Percentiles rank a stretch among this genome's conserved stretches.
These are phyloP conservation scores for Talaromyces sp. DNA, from an alignment of 2,329 filamentous ascomycete species.

Conservation along the genomic window DNA sequence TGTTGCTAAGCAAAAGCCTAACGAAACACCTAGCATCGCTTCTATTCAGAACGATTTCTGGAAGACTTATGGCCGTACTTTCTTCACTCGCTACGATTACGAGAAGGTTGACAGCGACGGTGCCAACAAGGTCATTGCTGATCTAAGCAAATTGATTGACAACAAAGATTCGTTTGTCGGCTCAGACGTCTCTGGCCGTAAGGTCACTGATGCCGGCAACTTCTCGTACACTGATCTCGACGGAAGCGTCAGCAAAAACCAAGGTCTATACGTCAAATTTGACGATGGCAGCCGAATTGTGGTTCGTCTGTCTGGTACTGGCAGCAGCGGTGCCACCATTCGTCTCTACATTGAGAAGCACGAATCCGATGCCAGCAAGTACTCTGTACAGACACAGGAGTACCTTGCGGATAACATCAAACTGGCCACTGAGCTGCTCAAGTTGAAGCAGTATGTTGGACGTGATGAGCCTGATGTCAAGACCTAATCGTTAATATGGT, in stretches of 20 bases:
- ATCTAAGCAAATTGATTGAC: conserved; percentile 74
- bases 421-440: conserved; percentile 78
- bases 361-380: conserved; percentile 70
- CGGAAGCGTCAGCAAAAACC: conserved; percentile 90
- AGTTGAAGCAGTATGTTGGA: conserved; percentile 90
- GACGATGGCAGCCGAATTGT: conserved; percentile 93
- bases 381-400: conserved; percentile 68
- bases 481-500: conserved; percentile 59
- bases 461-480: conserved; percentile 93
- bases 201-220: conserved; percentile 85
- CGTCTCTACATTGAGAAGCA: conserved; percentile 97
- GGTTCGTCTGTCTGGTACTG: conserved; percentile 89
- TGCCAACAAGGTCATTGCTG: conserved; percentile 82
- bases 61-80: conserved; percentile 91
- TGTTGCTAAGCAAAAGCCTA: conserved; percentile 76
- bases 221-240: conserved; percentile 99
- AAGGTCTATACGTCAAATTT: conserved; percentile 92
- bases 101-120: conserved; percentile 90
- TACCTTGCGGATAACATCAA: conserved; percentile 89
- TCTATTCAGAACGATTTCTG: conserved; percentile 98
- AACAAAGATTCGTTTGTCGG: conserved; percentile 73
- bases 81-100: conserved; percentile 99
- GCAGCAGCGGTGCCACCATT: conserved; percentile 92
- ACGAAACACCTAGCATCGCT: conserved; percentile 82
- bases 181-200: conserved; percentile 75